Percentiles rank a stretch among this genome's conserved stretches.
Evolutionary conservation across 129 eudicot species (phyloP).

Genomic region (Escallonia rubra): DNA sequence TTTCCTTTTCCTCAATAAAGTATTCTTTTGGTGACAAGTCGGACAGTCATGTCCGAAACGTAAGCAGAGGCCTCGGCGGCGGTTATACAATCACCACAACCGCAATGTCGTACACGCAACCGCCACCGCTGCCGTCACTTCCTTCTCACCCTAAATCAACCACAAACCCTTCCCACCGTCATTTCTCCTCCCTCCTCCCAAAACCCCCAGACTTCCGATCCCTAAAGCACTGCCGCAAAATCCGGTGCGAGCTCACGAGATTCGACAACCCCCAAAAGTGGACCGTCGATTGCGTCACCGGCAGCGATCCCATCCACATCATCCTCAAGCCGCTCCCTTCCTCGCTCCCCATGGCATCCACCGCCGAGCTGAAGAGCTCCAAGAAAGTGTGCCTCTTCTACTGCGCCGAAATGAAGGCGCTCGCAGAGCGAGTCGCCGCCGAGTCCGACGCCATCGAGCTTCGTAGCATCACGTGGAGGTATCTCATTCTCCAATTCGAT

Average conservation of each 20-base stretch:
- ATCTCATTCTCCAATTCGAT: background rate
- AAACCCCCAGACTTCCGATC: background rate
- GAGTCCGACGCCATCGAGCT: constrained; percentile 92
- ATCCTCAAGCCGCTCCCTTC: constrained; percentile 61
- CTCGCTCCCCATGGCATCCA: constrained; percentile 34
- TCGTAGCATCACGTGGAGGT: constrained; percentile 89
- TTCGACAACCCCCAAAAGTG: constrained; percentile 54
- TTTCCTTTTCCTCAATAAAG: too few species aligned
- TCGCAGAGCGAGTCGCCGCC: constrained; percentile 74
- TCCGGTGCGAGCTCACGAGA: constrained; percentile 41
- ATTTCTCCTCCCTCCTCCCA: constrained; percentile 11
- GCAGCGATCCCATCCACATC: constrained; percentile 77
- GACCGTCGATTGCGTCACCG: constrained; percentile 81
- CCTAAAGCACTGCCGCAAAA: background rate
- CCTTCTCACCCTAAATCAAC: constrained; percentile 3
- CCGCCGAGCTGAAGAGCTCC: constrained; percentile 28
- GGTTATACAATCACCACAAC: constrained; percentile 16
- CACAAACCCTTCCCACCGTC: constrained; percentile 18
- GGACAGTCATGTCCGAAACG: background rate
- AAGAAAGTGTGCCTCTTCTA: constrained; percentile 79
- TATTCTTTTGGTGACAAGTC: too few species aligned
- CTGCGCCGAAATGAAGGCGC: constrained; percentile 76
- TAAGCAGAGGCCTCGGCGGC: constrained; percentile 6
- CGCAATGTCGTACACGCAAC: constrained; percentile 63
- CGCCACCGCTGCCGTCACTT: constrained; percentile 28